Conservation (phyloP, 1,139 yeast genomes). For the Candida sanyaensis region DNA sequence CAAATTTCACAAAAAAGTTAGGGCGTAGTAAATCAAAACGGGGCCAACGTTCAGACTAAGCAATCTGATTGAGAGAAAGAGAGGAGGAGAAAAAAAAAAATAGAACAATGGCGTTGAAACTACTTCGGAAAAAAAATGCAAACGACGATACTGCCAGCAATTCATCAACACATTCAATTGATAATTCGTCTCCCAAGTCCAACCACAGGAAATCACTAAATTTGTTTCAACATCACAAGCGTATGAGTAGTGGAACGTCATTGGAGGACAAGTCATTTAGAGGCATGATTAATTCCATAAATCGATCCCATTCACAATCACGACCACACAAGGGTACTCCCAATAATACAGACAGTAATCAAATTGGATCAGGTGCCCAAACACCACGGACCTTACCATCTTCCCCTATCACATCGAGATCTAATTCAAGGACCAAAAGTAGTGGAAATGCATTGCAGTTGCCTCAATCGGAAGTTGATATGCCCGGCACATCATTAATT, state of each 20-base stretch:
- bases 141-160: not conserved
- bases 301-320: conserved; percentile 4
- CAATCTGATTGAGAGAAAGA: not conserved
- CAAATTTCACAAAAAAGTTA: too few species aligned
- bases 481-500: not conserved
- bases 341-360: not conserved
- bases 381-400: conserved; percentile 2
- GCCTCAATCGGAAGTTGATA: not conserved
- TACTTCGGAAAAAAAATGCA: not conserved
- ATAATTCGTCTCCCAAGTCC: not conserved
- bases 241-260: not conserved
- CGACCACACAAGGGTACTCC: not conserved
- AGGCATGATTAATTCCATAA: conserved; percentile 4
- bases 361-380: conserved; percentile 5
- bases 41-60: too few species aligned
- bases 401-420: conserved; percentile 3
- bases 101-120: conserved; percentile 1
- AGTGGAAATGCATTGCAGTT: not conserved
- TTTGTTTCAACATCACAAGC: conserved; percentile 3
- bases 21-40: too few species aligned
- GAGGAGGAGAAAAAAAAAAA: not conserved
- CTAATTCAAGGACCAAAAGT: conserved; percentile 1
- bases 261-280: conserved; percentile 7
- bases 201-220: conserved; percentile 1
- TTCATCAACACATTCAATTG: not conserved